Evolutionary conservation across 2,329 filamentous ascomycete genomes (phyloP), one percentile per base, ranked within the genome.

Genomic region (Coniochaeta pulveracea): DNA sequence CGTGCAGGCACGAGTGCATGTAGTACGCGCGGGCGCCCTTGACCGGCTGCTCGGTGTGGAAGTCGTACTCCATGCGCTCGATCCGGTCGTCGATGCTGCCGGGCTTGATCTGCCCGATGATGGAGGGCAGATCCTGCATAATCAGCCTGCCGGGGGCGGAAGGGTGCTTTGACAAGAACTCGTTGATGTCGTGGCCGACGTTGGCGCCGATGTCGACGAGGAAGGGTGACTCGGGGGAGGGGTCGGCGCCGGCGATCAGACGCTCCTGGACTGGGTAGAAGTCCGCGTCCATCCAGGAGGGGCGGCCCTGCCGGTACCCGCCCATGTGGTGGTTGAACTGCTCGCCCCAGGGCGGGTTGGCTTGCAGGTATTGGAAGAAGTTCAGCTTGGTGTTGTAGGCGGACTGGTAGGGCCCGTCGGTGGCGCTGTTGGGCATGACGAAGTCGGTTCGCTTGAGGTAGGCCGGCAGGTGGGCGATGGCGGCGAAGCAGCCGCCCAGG

Each of bases 261-360:
- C 40, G 46, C 25, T 58, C 44, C 32, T 53, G 33, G 18, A 31
- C 28, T 6, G 28, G 6, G 57, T 50, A 58, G 37, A 58, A 26
- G 6, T 26, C 32, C 2, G 38, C 36, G 7, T 52, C 47, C 49
- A 55, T 53, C 56, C 56, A 59, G 2, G 47, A 42, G 0, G 44
- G 43, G 0, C 54, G 49, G 4, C 55, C 54, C 21, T 52, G 50
- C 4, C 48, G 47, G 33, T 56, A 56, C 6, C 49, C 54, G 8
- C 47, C 47, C 55, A 41, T 44, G 26, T 39, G 37, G 19, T 41
- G 27, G 34, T 42, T 39, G 17, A 40, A 42, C 1, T 43, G 34
- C 12, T n/a, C 36, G 28, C 7, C 37, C 40, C 4, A 40, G 36
- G 6, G 34, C 35, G 15, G 31, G n/a, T n/a, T 31, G n/a, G 40